These are phyloP conservation scores for Coniochaeta hoffmannii DNA, from an alignment of 2,329 filamentous ascomycete species.

Conservation along the genomic window DNA sequence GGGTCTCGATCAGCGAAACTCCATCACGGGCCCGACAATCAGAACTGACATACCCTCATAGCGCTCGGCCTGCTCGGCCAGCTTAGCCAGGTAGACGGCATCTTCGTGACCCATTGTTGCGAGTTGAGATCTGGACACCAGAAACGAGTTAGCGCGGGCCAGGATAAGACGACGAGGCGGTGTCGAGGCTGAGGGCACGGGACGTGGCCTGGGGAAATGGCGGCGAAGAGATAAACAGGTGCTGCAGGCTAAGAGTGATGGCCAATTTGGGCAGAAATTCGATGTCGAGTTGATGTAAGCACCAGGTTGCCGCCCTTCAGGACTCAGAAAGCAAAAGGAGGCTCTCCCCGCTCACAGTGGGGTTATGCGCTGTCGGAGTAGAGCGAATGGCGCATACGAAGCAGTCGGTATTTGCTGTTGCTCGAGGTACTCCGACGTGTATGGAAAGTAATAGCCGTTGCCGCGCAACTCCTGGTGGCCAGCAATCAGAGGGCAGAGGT, in stretches of 20 bases:
- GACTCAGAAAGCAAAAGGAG: background rate
- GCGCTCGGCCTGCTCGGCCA: slow-evolving; percentile 99
- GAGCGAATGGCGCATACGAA: background rate
- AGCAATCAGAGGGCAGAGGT: background rate
- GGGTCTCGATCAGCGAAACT: slow-evolving; percentile 2
- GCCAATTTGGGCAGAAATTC: background rate
- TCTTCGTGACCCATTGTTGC: slow-evolving; percentile 97
- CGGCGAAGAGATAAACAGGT: background rate
- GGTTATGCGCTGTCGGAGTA: slow-evolving; percentile 2
- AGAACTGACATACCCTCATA: slow-evolving; percentile 74
- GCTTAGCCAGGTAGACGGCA: slow-evolving; percentile 98
- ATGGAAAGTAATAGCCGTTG: background rate
- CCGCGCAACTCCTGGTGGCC: background rate
- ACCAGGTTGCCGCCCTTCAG: background rate
- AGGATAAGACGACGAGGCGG: background rate
- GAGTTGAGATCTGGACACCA: slow-evolving; percentile 17
- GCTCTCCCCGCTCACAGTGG: slow-evolving; percentile 4
- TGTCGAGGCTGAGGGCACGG: background rate
- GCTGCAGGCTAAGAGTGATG: background rate
- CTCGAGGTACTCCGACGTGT: background rate
- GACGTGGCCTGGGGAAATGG: background rate
- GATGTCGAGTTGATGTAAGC: background rate
- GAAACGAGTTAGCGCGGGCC: background rate
- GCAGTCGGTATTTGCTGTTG: background rate
- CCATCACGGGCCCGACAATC: background rate